These are phyloP conservation scores for Podaxis sp. DNA, from an alignment of 768 basidiomycete species.

Conservation along the genomic window DNA sequence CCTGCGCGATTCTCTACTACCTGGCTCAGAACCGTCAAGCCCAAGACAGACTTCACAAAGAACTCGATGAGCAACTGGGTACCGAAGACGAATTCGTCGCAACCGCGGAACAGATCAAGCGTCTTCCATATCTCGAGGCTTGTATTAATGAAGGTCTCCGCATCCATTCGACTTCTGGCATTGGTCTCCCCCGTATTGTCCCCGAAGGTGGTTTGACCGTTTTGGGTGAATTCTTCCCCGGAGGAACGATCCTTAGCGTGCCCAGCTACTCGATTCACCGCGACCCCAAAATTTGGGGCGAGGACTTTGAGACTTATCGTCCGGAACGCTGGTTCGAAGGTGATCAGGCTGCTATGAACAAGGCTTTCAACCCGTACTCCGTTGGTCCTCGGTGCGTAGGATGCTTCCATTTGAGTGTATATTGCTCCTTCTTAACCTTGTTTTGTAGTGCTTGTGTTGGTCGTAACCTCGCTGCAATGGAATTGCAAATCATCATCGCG, in stretches of 20 bases:
- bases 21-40: slow-evolving; percentile 63
- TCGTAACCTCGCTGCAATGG: slow-evolving; percentile 75
- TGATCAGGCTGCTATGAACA: slow-evolving; percentile 55
- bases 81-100: slow-evolving; percentile 57
- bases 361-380: slow-evolving; percentile 83
- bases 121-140: slow-evolving; percentile 75
- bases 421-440: background rate
- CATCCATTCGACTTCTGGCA: slow-evolving; percentile 75
- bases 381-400: slow-evolving; percentile 65
- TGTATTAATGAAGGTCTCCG: slow-evolving; percentile 86
- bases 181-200: slow-evolving; percentile 82
- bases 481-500: slow-evolving; percentile 74
- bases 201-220: slow-evolving; percentile 71
- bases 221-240: slow-evolving; percentile 55
- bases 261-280: slow-evolving; percentile 85
- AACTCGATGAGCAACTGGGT: slow-evolving; percentile 61
- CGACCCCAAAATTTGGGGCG: slow-evolving; percentile 68
- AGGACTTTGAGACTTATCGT: slow-evolving; percentile 66
- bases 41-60: slow-evolving; percentile 70
- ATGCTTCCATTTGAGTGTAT: background rate
- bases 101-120: slow-evolving; percentile 66
- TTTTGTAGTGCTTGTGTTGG: slow-evolving; percentile 72
- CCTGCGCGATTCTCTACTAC: slow-evolving; percentile 84
- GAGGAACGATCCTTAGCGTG: slow-evolving; percentile 72
- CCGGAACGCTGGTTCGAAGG: slow-evolving; percentile 86